Percentiles rank a stretch among this genome's conserved stretches.
Conservation (phyloP, 176 grass and related monocot genomes). For the Eremochloa ophiuroides region DNA sequence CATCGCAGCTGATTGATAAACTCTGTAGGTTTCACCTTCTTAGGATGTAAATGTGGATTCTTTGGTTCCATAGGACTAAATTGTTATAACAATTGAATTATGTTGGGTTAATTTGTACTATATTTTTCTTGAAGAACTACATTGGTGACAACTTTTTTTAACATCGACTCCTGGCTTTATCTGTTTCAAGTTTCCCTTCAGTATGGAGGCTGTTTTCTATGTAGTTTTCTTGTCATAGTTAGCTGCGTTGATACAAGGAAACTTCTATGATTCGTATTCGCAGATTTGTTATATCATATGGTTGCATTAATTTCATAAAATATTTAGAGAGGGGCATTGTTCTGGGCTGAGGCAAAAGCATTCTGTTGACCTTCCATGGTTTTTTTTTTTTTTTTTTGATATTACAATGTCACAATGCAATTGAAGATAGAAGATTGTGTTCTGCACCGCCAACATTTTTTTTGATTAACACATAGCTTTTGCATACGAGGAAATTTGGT, state of each 20-base stretch:
- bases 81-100: background rate
- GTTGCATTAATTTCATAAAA: background rate
- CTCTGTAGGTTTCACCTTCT: background rate
- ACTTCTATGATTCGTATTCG: background rate
- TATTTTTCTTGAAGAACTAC: background rate
- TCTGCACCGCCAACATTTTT: constrained; percentile 26
- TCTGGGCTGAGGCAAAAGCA: background rate
- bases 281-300: background rate
- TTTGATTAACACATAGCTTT: background rate
- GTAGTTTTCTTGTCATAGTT: background rate
- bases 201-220: background rate
- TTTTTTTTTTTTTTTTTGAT: constrained; percentile 6
- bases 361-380: background rate
- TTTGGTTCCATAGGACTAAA: background rate
- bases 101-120: background rate
- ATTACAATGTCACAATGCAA: background rate
- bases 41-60: constrained; percentile 3
- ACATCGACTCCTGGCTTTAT: background rate
- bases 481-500: background rate
- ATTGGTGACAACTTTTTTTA: background rate
- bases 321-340: background rate
- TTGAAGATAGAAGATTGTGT: background rate
- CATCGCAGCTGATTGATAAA: background rate
- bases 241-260: background rate
- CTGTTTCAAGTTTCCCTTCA: background rate